phyloP scores from a whole-genome alignment of 2,329 filamentous ascomycete genomes.

The Sporothrix sp. region DNA sequence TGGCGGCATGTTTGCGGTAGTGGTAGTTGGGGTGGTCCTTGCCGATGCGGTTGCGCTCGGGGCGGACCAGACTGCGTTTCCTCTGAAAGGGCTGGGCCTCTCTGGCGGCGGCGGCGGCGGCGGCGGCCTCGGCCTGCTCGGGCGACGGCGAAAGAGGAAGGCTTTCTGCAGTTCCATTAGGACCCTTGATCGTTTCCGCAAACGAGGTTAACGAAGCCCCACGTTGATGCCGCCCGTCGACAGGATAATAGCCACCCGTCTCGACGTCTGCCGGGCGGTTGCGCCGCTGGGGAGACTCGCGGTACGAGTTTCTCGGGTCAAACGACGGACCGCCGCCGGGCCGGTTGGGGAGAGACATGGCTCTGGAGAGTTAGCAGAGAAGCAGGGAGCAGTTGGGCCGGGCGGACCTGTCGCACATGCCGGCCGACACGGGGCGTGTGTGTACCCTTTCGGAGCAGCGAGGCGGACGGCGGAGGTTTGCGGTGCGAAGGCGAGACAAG shows the following conservation, averaged over 20 bases:
- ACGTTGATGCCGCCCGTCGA: conserved; percentile 40
- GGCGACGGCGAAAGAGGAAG: conserved; percentile 44
- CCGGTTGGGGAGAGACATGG: conserved; percentile 54
- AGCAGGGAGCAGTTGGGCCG: not conserved
- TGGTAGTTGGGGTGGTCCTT: conserved; percentile 88
- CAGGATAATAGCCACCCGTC: conserved; percentile 43
- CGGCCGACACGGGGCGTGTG: not conserved
- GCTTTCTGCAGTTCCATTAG: conserved; percentile 47
- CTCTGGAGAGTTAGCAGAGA: conserved; percentile 26
- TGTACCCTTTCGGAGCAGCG: conserved; percentile 13
- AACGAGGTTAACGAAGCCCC: conserved; percentile 49
- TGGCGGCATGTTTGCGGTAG: conserved; percentile 88
- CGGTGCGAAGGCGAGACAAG: not conserved
- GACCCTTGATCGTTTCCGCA: conserved; percentile 45
- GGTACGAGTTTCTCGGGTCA: conserved; percentile 54
- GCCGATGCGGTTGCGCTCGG: conserved; percentile 78
- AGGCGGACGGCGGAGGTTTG: not conserved
- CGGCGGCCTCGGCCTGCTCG: conserved; percentile 20
- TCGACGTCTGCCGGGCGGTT: conserved; percentile 61
- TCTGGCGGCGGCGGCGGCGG: conserved; percentile 10
- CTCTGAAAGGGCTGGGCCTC: conserved; percentile 41
- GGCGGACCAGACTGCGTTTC: conserved; percentile 81
- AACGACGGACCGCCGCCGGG: conserved; percentile 53
- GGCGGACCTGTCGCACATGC: not conserved
- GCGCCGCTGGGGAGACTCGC: conserved; percentile 58